Percentiles rank a stretch among this genome's conserved stretches.
Evolutionary conservation across 495 filamentous ascomycete genomes (phyloP).

Genomic region (Neurospora sp.): DNA sequence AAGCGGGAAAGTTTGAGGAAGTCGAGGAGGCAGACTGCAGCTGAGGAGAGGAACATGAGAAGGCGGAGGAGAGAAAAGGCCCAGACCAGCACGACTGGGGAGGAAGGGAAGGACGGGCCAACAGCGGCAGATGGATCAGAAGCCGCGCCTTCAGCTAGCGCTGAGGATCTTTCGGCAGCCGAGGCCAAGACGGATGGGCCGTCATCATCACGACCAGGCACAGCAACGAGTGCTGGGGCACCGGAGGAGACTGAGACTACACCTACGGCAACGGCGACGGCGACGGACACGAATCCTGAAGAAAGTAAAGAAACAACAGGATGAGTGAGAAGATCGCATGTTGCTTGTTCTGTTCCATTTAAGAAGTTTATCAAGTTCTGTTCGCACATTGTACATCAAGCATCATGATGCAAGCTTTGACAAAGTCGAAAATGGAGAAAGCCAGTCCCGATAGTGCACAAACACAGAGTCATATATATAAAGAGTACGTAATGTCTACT

Average conservation of each 20-base stretch:
- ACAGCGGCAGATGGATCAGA: neutral
- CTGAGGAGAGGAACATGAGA: constrained; percentile 56
- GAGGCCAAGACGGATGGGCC: neutral
- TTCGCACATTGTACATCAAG: neutral
- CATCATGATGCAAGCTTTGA: neutral
- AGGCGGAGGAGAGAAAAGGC: constrained; percentile 44
- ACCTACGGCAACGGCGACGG: constrained; percentile 8
- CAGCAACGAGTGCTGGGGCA: neutral
- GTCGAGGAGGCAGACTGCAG: constrained; percentile 57
- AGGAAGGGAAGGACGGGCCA: constrained; percentile 4
- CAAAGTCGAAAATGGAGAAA: neutral
- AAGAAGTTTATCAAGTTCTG: neutral
- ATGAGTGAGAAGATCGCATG: neutral
- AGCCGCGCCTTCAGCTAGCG: neutral
- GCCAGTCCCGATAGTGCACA: neutral
- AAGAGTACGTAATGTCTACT: neutral
- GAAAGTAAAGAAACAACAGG: neutral
- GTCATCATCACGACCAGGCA: neutral
- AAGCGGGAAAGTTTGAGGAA: constrained; percentile 46
- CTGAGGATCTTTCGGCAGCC: constrained; percentile 2
- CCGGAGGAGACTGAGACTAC: constrained; percentile 6
- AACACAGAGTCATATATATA: neutral
- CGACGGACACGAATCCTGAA: neutral
- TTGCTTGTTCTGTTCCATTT: neutral
- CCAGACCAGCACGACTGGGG: constrained; percentile 18